phyloP scores from a whole-genome alignment of 2,329 filamentous ascomycete genomes.

The Aaosphaeria arxii region DNA sequence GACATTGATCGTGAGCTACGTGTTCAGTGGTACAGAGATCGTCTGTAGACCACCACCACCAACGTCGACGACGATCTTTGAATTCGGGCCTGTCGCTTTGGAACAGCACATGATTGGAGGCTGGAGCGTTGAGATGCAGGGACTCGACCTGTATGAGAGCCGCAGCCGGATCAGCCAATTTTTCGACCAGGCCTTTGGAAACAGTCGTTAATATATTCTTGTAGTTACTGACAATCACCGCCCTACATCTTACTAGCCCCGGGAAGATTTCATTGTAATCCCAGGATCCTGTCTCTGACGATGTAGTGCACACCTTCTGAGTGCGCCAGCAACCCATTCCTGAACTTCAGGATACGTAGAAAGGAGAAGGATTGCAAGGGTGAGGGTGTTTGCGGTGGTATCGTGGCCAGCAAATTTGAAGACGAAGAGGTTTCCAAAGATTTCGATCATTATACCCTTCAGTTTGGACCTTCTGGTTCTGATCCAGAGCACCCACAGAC shows the following conservation, averaged over 20 bases:
- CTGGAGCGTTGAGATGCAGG: slow-evolving; percentile 36
- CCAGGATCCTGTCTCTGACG: slow-evolving; percentile 9
- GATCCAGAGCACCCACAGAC: not conserved
- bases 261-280: slow-evolving; percentile 36
- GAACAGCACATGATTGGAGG: slow-evolving; percentile 29
- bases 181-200: no score
- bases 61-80: not conserved
- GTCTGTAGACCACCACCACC: not conserved
- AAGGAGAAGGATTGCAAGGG: slow-evolving; percentile 43
- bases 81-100: slow-evolving; percentile 20
- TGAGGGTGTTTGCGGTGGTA: slow-evolving; percentile 46
- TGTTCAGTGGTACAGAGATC: slow-evolving; percentile 9
- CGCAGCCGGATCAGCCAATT: no score
- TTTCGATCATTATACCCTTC: slow-evolving; percentile 29
- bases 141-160: slow-evolving; percentile 37
- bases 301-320: slow-evolving; percentile 25
- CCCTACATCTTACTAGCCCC: slow-evolving; percentile 40
- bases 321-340: slow-evolving; percentile 37
- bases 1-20: slow-evolving; percentile 8
- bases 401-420: slow-evolving; percentile 52
- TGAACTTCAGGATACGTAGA: slow-evolving; percentile 45
- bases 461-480: not conserved
- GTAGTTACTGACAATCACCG: slow-evolving; percentile 16
- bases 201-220: no score
- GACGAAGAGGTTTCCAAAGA: slow-evolving; percentile 48